Base-by-base conservation (phyloP, 1,139 yeast species). In the Yamadazyma dushanensis region DNA sequence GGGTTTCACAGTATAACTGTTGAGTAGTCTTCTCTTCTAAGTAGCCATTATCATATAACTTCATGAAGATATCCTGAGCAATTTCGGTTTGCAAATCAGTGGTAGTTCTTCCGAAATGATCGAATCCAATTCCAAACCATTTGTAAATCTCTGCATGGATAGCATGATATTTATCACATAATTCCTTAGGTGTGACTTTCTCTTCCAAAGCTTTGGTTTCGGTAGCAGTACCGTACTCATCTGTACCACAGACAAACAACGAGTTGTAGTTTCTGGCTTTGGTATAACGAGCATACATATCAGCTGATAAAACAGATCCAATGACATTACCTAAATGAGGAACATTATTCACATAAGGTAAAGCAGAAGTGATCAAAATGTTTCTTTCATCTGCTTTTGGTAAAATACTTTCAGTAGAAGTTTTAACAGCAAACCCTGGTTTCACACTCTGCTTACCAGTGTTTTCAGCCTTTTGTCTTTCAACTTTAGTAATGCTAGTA, bases 161-260 rank as follows among this genome's bases (percentile, higher is more conserved):
- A 43, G 74, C 74, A 62, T 88, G 84, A 64, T 87, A 92, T 61
- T 92, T 92, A 61, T 85, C 88, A 71, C 97, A 92, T 51, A 92
- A 72, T 55, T 88, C 82, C 51, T 78, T 70, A 32, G 99, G 98
- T 4, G 95, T 76, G 43, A 87, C 83, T 30, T 84, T 82, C 56
- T 92, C 97, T 62, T 92, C 98, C 40, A 92, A 70, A 8, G 98
- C 98, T 65, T 92, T 92, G 24, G 98, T 94, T 63, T 92, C 99
- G 17, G 98, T 92, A 34, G 99, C 99, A 43, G 99, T 92, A 59
- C 99, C 99, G 59, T 92, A 94, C 65, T 92, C 99, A 59, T 92
- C 99, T 25, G 98, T 94, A 65, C 99, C 99, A 66, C 98, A 89
- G 41, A 92, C 66, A 54, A 70, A 92, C 44, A 92, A 67, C 16